Percentiles rank a stretch among this genome's conserved stretches.
Conservation (phyloP, 176 grass and related monocot genomes). For the Zizania latifolia region DNA sequence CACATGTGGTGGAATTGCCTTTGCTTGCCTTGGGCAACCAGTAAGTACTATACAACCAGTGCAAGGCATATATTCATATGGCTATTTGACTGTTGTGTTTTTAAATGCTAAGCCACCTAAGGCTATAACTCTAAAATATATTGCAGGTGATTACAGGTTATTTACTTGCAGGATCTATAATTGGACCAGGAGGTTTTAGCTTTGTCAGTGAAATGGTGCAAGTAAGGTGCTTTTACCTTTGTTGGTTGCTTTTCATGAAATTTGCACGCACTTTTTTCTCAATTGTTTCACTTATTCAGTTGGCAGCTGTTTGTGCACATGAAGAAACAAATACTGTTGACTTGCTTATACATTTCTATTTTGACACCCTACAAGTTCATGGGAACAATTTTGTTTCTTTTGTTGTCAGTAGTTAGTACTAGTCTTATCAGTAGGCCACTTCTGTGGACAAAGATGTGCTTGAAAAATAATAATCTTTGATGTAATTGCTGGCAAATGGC, state of each 20-base stretch:
- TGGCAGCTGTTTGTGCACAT: not conserved
- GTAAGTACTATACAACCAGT: conserved; percentile 36
- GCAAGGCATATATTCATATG: conserved; percentile 4
- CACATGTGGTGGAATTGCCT: conserved; percentile 91
- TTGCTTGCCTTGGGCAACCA: conserved; percentile 97
- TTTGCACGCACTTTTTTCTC: not conserved
- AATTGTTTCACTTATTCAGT: not conserved
- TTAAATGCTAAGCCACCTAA: conserved; percentile 30
- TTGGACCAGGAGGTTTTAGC: conserved; percentile 94
- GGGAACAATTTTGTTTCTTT: not conserved
- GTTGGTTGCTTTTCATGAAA: conserved; percentile 23
- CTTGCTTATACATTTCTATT: not conserved
- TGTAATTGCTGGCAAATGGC: not conserved
- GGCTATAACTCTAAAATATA: conserved; percentile 23
- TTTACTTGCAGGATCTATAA: conserved; percentile 96
- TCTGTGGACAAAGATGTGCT: not conserved
- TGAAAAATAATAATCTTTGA: not conserved
- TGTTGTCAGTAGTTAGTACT: not conserved
- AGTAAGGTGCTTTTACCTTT: conserved; percentile 81
- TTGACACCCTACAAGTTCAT: not conserved
- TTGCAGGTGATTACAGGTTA: conserved; percentile 98
- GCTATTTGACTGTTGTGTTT: not conserved
- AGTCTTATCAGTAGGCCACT: no score
- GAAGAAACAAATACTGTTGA: not conserved
- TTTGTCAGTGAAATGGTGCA: conserved; percentile 99